phyloP scores from a whole-genome alignment of 352 stramenopile species.

The Saprolegnia diclina region DNA sequence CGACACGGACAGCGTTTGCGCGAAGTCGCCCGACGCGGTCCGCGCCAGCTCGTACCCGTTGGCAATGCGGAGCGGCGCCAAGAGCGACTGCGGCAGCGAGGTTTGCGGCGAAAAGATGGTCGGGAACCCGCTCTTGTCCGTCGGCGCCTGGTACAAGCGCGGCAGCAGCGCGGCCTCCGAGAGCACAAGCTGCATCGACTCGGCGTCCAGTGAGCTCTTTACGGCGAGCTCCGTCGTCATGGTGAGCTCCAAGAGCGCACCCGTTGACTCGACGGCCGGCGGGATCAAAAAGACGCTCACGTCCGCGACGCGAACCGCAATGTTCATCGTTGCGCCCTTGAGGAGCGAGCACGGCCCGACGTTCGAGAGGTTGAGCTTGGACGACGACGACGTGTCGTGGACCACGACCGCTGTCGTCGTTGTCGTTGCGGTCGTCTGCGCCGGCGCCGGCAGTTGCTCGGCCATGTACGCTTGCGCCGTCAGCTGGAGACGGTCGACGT shows the following conservation, averaged over 20 bases:
- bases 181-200: constrained; percentile 11
- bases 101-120: constrained; percentile 33
- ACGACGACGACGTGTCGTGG: constrained; percentile 23
- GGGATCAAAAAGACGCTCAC: constrained; percentile 38
- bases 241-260: constrained; percentile 19
- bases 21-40: constrained; percentile 34
- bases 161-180: constrained; percentile 19
- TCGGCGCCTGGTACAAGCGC: constrained; percentile 19
- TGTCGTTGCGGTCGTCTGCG: constrained; percentile 20
- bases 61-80: constrained; percentile 22
- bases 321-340: constrained; percentile 6
- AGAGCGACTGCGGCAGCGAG: constrained; percentile 1
- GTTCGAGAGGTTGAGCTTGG: not conserved
- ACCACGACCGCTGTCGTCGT: constrained; percentile 28
- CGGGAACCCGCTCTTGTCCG: constrained; percentile 12
- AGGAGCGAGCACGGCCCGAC: constrained; percentile 12
- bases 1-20: constrained; percentile 48
- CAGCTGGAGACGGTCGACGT: constrained; percentile 50
- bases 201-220: constrained; percentile 3
- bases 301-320: constrained; percentile 21
- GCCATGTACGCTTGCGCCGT: constrained; percentile 48
- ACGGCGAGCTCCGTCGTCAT: constrained; percentile 22
- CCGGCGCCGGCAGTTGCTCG: constrained; percentile 34
- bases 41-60: constrained; percentile 45
- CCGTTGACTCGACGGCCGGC: constrained; percentile 33